These are phyloP conservation scores for Cladosporium sp. DNA, from an alignment of 2,329 filamentous ascomycete species.

Conservation along the genomic window DNA sequence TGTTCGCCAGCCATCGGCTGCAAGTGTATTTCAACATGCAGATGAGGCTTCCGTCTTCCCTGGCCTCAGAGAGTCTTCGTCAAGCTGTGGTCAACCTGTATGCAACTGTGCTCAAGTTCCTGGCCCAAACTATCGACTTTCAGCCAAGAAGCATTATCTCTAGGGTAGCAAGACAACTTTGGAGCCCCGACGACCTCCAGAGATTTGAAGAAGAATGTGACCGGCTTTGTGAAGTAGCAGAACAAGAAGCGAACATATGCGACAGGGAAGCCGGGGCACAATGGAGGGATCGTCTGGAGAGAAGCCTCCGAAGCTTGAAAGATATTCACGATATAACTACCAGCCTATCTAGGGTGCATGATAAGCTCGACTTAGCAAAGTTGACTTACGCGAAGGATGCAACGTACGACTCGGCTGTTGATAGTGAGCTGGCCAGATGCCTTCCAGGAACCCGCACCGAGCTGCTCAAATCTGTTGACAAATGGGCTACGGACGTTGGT, in stretches of 20 bases:
- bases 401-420: conserved; percentile 21
- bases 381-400: conserved; percentile 17
- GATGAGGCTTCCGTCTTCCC: neutral
- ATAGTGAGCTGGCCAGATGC: conserved; percentile 22
- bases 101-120: neutral
- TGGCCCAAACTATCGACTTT: neutral
- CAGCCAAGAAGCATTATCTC: neutral
- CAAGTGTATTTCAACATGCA: conserved; percentile 4
- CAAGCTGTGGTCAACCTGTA: neutral
- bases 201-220: neutral
- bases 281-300: no score
- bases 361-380: neutral
- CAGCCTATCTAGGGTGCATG: neutral
- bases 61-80: neutral
- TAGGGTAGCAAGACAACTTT: neutral
- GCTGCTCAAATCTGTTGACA: conserved; percentile 22
- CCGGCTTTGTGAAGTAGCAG: neutral
- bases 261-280: neutral
- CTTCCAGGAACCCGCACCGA: conserved; percentile 23
- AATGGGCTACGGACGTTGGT: conserved; percentile 20
- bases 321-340: neutral
- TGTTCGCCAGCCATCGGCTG: conserved; percentile 10
- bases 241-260: conserved; percentile 5
- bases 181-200: neutral
- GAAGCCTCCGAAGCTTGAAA: conserved; percentile 5